These are phyloP conservation scores for Hibiscus syriacus DNA, from an alignment of 345 rosid genomes.

Conservation along the genomic window DNA sequence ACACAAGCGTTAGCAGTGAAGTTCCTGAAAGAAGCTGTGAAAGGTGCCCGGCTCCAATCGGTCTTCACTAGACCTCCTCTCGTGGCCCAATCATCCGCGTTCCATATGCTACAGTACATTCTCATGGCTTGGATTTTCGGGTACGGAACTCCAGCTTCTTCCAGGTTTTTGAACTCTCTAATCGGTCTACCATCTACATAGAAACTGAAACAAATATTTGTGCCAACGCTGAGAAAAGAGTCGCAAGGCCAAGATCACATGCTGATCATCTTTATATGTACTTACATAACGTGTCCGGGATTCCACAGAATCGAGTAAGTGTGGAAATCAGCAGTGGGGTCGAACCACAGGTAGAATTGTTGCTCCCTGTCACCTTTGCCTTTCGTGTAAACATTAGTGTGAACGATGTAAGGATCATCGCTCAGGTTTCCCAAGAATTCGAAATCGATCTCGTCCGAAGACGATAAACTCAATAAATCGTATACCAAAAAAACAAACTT, in stretches of 20 bases:
- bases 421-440: background rate
- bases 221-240: too few species aligned
- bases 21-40: constrained; percentile 37
- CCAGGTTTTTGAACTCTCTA: background rate
- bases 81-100: constrained; percentile 14
- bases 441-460: background rate
- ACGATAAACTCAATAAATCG: too few species aligned
- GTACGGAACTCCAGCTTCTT: background rate
- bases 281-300: constrained; percentile 33
- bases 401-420: background rate
- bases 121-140: background rate
- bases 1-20: constrained; percentile 33
- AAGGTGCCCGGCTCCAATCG: constrained; percentile 42
- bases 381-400: background rate
- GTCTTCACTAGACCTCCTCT: constrained; percentile 37
- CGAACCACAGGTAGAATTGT: background rate
- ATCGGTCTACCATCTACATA: background rate
- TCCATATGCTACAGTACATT: background rate
- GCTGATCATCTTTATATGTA: background rate
- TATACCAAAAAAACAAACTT: too few species aligned
- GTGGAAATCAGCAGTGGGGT: constrained; percentile 32
- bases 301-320: constrained; percentile 55
- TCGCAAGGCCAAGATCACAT: background rate
- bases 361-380: background rate
- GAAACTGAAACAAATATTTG: constrained; percentile 8